Conservation (phyloP, 1,284 basidiomycete species). For the Sutorius eximius region DNA sequence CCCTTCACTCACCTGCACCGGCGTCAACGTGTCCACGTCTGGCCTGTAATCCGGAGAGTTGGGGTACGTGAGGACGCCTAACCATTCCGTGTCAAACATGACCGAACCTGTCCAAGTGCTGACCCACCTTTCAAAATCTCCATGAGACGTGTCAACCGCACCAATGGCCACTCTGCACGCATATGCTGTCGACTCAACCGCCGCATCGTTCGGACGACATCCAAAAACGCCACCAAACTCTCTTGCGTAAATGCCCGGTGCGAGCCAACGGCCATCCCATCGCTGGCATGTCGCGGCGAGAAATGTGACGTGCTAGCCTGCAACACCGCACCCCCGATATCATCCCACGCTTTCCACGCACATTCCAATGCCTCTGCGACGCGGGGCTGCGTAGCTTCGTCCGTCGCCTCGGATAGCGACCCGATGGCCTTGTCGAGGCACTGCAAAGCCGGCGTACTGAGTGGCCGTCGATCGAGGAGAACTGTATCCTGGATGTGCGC, state of each 20-base stretch:
- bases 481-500: constrained; percentile 69
- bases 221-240: constrained; percentile 78
- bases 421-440: constrained; percentile 79
- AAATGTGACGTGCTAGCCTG: constrained; percentile 25
- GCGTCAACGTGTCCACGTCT: constrained; percentile 82
- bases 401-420: constrained; percentile 44
- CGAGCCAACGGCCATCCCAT: constrained; percentile 19
- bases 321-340: constrained; percentile 60
- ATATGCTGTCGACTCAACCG: constrained; percentile 47
- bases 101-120: constrained; percentile 14
- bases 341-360: constrained; percentile 71
- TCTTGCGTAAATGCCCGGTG: constrained; percentile 78
- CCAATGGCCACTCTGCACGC: constrained; percentile 62
- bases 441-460: constrained; percentile 78
- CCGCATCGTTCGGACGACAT: constrained; percentile 66
- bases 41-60: constrained; percentile 83
- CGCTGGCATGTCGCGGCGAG: constrained; percentile 19
- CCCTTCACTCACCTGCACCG: constrained; percentile 66
- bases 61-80: constrained; percentile 79
- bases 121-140: constrained; percentile 68
- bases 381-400: constrained; percentile 42
- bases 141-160: constrained; percentile 68
- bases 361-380: constrained; percentile 55
- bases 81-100: background rate
- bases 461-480: constrained; percentile 61